A percentile compares a stretch with the other conserved stretches of the same genome.
These are phyloP conservation scores for Imleria badia DNA, from an alignment of 768 basidiomycete species.

Conservation along the genomic window DNA sequence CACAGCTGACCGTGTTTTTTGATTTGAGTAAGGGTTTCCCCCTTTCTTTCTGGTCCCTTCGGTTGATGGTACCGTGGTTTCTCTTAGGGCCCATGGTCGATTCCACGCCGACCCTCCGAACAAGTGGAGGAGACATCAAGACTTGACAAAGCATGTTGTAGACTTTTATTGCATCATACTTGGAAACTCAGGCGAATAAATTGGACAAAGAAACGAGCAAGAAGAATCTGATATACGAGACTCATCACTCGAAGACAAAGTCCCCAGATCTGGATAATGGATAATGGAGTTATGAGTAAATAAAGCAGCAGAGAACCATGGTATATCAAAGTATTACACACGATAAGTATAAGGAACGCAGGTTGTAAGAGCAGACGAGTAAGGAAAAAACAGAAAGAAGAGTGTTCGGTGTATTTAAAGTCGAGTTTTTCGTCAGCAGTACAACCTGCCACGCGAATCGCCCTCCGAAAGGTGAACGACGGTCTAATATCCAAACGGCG, in stretches of 20 bases:
- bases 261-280: background rate
- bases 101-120: background rate
- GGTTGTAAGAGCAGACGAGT: background rate
- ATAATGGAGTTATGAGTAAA: background rate
- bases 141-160: background rate
- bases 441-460: background rate
- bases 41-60: background rate
- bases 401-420: background rate
- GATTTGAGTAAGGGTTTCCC: slow-evolving; percentile 15
- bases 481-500: background rate
- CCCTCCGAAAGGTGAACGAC: background rate
- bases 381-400: background rate
- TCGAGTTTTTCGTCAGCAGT: background rate
- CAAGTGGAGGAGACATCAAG: background rate
- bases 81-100: background rate
- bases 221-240: no score
- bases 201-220: no score
- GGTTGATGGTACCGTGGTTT: background rate
- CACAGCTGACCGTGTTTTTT: slow-evolving; percentile 1
- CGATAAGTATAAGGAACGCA: background rate
- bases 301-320: background rate
- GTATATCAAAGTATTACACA: background rate
- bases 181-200: no score
- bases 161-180: background rate
- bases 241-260: no score